Base-by-base conservation (phyloP, 2,329 filamentous ascomycete species). In the Ascochyta viciae-villosae region DNA sequence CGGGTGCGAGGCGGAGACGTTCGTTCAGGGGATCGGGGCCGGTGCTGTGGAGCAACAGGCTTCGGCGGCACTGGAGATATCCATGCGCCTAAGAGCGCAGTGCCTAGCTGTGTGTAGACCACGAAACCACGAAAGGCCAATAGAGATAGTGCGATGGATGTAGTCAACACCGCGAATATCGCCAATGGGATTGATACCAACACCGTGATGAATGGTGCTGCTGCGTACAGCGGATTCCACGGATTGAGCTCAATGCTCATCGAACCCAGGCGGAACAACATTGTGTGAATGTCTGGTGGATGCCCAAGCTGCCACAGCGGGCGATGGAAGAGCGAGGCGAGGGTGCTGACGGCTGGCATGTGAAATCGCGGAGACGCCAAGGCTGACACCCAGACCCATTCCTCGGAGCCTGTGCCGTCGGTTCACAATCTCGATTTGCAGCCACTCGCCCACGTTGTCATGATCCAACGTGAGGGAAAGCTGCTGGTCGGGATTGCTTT, bases 81-180 rank as follows among this genome's bases (percentile, higher is more conserved):
- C 60, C 69, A 77, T 43, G 71, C 71, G 50, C 74, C 72, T 6
- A 77, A 31, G 22, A 80, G 64, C 9, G 78, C 78, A 38, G 76
- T 49, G 23, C 70, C 68, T 8, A 80, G 72, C 55, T 80, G 76
- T 54, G 74, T 63, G 60, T 80, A 80, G 26, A 80, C 76, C 40
- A 78, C 63, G 3, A 72, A 70, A 31, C 76, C 73, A 49, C 77
- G 76, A 19, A 77, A 61, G 22, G 75, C 64, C 15, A 80, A 72
- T 26, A 76, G 66, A 38, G 65, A 66, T 46, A 78, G 42, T 35
- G 77, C 75, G 51, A 78, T 61, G 29, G 69, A 63, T 12, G 76
- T 78, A 19, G 77, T 79, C 37, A 77, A 43, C 50, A 66, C 49
- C 16, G 76, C 76, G 54, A 78, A 72, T 57, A 75, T 45, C 45